Evolutionary conservation across 2,329 filamentous ascomycete species (phyloP), one percentile per base, ranked within the genome.

Genomic region (Myriangium duriaei): DNA sequence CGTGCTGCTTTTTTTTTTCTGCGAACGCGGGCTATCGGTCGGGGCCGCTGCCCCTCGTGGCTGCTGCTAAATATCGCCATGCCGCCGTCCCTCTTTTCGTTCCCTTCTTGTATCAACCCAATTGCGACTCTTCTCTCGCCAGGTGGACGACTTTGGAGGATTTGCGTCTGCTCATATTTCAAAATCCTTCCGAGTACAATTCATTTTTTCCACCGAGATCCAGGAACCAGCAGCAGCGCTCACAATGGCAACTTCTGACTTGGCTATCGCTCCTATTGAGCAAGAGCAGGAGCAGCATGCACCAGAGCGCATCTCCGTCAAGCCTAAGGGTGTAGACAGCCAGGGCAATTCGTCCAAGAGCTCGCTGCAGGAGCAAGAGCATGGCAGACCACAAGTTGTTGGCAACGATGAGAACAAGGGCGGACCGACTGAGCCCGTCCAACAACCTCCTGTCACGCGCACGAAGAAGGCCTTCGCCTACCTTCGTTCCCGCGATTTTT

Each of bases 401-500:
- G 47, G 44, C 26, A 45, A 32, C 10, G n/a, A n/a, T n/a, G 32
- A 42, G n/a, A 43, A 52, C 31, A 46, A 46, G 11, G 33, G 44
- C 24, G 45, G 51, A 11, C 43, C 40, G 15, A 39, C 31, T 32
- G 42, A 48, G 15, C 45, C 51, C 29, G 50, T 52, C 15, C 45
- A 53, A 6, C 59, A 60, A 18, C 21, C 21, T n/a, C 50, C 56
- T 36, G 46, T 59, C 38, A 67, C 68, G 40, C 45, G 54, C 42
- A 59, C 49, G 31, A 61, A 59, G 41, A 62, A 64, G 47, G 58
- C 64, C 4, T 71, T 78, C 47, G 64, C 79, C 30, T 96, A 91
- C 62, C 67, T 96, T 45, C 71, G 69, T 49, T 94, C 87, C 9
- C 70, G 70, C 52, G 83, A 95, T 56, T 96, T 98, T 57, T 96